Conservation (phyloP, 169 alveolate genomes). For the Besnoitia besnoiti region DNA sequence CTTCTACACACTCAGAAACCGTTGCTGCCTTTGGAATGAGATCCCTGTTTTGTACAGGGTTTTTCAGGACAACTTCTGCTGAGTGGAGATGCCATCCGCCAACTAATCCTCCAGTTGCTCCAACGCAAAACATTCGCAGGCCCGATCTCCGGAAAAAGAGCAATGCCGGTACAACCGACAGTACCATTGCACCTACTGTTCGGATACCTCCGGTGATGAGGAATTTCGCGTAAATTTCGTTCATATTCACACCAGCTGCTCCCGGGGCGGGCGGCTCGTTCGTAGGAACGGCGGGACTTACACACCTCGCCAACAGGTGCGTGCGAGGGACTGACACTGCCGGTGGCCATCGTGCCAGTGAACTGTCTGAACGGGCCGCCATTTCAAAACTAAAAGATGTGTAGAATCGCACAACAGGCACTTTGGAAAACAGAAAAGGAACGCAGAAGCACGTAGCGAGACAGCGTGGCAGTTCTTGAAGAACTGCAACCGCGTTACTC, state of each 20-base stretch:
- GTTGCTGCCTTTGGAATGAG: slow-evolving; percentile 8
- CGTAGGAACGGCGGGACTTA: background rate
- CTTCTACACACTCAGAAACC: slow-evolving; percentile 23
- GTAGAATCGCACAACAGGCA: no score
- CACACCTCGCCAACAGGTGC: slow-evolving; percentile 1
- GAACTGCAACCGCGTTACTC: no score
- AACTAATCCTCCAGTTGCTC: slow-evolving; percentile 19
- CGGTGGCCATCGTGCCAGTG: no score
- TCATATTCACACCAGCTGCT: background rate
- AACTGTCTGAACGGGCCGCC: no score
- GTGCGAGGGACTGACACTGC: background rate
- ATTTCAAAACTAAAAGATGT: no score
- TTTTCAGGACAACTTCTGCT: background rate
- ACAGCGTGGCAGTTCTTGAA: no score
- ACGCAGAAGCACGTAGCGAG: no score
- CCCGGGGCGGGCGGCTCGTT: background rate
- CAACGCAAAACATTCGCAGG: background rate
- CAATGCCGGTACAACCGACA: slow-evolving; percentile 26
- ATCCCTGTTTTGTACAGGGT: background rate
- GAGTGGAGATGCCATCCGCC: slow-evolving; percentile 9
- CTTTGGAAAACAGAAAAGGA: no score
- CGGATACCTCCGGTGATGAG: background rate
- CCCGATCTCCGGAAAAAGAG: background rate
- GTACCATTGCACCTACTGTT: slow-evolving; percentile 10
- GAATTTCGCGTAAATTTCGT: background rate